phyloP scores from a whole-genome alignment of 2,329 filamentous ascomycete species.

The Diplodia intermedia region DNA sequence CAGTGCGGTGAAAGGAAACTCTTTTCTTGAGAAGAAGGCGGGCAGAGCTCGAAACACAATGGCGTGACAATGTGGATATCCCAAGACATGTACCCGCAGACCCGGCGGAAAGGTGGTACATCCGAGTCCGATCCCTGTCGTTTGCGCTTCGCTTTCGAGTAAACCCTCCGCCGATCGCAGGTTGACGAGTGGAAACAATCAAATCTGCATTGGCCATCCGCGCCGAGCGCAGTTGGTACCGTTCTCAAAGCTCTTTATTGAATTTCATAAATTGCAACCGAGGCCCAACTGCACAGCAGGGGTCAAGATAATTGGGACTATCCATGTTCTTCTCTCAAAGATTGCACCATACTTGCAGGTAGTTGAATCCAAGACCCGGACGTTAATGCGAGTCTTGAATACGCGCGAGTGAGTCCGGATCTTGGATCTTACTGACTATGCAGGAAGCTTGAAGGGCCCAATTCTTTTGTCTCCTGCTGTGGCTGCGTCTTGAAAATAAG shows the following conservation, averaged over 20 bases:
- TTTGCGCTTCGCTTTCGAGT: not conserved
- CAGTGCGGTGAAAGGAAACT: not conserved
- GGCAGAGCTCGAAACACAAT: not conserved
- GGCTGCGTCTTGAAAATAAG: not conserved
- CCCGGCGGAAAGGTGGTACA: not conserved
- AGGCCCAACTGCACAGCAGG: too few relatives aligned
- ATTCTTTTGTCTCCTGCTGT: too few relatives aligned
- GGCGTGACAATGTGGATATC: not conserved
- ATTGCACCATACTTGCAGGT: too few relatives aligned
- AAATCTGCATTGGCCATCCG: not conserved
- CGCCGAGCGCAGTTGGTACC: too few relatives aligned
- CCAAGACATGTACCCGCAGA: not conserved
- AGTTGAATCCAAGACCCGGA: too few relatives aligned
- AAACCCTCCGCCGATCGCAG: not conserved
- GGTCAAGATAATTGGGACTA: too few relatives aligned
- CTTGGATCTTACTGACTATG: too few relatives aligned
- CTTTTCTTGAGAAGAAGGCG: not conserved
- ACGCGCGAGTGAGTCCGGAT: too few relatives aligned
- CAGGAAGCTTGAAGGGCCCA: too few relatives aligned
- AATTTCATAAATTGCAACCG: not conserved
- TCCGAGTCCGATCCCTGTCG: not conserved
- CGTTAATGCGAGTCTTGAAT: too few relatives aligned
- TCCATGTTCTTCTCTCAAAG: too few relatives aligned
- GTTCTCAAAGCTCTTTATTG: not conserved
- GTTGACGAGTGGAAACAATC: not conserved